Evolutionary conservation across 352 stramenopile genomes (phyloP).

Genomic region (Phytophthora uliginosa): DNA sequence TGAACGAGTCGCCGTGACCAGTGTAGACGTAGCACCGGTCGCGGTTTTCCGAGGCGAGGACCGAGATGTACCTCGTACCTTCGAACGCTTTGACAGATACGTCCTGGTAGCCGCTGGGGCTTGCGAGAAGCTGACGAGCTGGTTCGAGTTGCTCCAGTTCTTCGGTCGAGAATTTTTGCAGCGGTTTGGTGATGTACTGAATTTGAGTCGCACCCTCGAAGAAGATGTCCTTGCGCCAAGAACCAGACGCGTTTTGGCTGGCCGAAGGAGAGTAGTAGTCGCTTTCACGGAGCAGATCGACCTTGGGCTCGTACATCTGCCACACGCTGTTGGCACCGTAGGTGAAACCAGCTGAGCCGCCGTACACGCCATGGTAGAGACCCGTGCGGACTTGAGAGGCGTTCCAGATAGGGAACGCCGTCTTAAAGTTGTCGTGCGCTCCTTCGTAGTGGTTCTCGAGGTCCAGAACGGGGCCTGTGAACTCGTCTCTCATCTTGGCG

Average conservation of each 20-base stretch:
- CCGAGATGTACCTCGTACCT: slow-evolving; percentile 33
- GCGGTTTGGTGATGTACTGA: slow-evolving; percentile 27
- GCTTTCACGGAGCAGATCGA: slow-evolving; percentile 16
- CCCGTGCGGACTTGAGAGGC: slow-evolving; percentile 29
- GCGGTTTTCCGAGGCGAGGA: slow-evolving; percentile 16
- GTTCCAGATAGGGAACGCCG: slow-evolving; percentile 20
- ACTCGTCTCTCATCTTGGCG: slow-evolving; percentile 15
- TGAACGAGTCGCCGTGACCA: slow-evolving; percentile 21
- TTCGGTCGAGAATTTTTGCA: slow-evolving; percentile 12
- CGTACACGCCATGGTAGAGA: slow-evolving; percentile 34
- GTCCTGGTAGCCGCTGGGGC: slow-evolving; percentile 5
- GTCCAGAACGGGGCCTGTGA: slow-evolving; percentile 28
- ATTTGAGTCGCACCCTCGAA: slow-evolving; percentile 24
- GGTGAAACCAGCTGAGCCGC: slow-evolving; percentile 27
- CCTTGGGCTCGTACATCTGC: slow-evolving; percentile 34
- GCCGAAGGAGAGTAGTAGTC: slow-evolving; percentile 26
- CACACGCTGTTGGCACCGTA: slow-evolving; percentile 36
- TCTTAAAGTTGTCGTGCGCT: slow-evolving; percentile 24
- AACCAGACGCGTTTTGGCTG: slow-evolving; percentile 26
- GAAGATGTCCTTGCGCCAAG: slow-evolving; percentile 27
- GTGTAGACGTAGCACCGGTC: slow-evolving; percentile 25
- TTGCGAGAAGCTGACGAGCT: slow-evolving; percentile 16
- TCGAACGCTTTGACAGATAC: slow-evolving; percentile 22
- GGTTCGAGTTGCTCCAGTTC: slow-evolving; percentile 23
- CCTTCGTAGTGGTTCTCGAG: slow-evolving; percentile 37